A percentile compares a stretch with the other conserved stretches of the same genome.
These are phyloP conservation scores for Ophiocordyceps camponoti-leonardi DNA, from an alignment of 2,329 filamentous ascomycete genomes.

Conservation along the genomic window DNA sequence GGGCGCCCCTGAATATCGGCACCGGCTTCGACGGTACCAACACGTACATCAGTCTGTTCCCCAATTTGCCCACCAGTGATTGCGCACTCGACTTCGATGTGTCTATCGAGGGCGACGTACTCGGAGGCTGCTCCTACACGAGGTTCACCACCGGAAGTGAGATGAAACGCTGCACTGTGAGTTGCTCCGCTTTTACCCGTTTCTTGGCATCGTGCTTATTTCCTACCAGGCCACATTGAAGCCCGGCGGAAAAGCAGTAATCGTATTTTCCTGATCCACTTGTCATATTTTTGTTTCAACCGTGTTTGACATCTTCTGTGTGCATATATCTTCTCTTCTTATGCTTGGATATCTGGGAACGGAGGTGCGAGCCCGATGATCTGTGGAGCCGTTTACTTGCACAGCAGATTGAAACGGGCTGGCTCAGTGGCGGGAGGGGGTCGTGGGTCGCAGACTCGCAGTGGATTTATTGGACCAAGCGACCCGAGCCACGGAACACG, in stretches of 20 bases:
- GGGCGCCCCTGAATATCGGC: constrained; percentile 72
- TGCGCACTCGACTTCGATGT: constrained; percentile 62
- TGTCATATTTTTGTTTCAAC: background rate
- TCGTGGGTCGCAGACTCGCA: no score
- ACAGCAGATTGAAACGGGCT: no score
- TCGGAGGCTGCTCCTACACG: constrained; percentile 43
- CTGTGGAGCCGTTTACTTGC: no score
- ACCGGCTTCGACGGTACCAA: constrained; percentile 47
- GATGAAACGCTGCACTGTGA: constrained; percentile 57
- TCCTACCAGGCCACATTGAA: background rate
- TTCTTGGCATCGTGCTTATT: background rate
- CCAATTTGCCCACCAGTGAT: constrained; percentile 58
- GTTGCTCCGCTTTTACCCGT: background rate
- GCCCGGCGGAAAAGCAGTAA: background rate
- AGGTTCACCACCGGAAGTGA: constrained; percentile 44
- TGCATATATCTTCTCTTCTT: background rate
- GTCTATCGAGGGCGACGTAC: constrained; percentile 50
- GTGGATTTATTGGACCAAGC: no score
- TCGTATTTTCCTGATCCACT: background rate
- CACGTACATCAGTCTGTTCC: constrained; percentile 73
- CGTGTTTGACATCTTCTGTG: background rate
- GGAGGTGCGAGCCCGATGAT: background rate
- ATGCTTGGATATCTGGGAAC: background rate
- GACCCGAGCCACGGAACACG: no score
- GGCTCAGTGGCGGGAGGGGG: no score